Conservation (phyloP, 176 grass and related monocot species). For the Tillandsia leiboldiana region DNA sequence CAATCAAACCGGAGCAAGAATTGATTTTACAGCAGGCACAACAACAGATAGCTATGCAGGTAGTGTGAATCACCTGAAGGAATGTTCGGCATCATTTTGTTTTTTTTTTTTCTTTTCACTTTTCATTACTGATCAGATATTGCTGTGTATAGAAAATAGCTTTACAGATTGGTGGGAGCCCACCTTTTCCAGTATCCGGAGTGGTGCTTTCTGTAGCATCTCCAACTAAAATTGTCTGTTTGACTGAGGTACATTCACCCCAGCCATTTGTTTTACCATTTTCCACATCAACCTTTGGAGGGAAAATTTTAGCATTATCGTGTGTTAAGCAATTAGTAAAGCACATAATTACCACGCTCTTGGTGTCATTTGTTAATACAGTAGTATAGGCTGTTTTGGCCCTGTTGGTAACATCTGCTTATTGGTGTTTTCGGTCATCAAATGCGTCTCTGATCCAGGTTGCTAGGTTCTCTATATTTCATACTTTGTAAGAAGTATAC, state of each 20-base stretch:
- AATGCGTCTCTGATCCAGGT: too few relatives aligned
- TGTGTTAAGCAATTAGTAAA: too few relatives aligned
- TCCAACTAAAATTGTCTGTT: constrained; percentile 24
- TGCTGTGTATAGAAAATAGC: constrained; percentile 20
- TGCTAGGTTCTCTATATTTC: too few relatives aligned
- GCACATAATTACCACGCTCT: too few relatives aligned
- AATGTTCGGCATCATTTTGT: background rate
- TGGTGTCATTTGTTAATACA: too few relatives aligned
- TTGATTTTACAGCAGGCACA: constrained; percentile 27
- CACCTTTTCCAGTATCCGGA: constrained; percentile 1
- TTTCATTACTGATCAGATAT: background rate
- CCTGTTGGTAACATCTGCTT: too few relatives aligned
- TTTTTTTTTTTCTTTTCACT: background rate
- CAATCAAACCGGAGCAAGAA: constrained; percentile 26
- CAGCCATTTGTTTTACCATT: background rate
- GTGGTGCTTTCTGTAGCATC: background rate
- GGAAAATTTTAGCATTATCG: background rate
- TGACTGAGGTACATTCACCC: constrained; percentile 17
- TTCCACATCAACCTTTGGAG: background rate
- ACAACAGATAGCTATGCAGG: constrained; percentile 28
- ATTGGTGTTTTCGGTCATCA: too few relatives aligned
- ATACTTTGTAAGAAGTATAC: too few relatives aligned
- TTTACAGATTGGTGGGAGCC: constrained; percentile 9
- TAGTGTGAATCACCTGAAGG: background rate
- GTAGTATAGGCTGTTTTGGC: too few relatives aligned